Base-by-base conservation (phyloP, 106 monocot species). In the Dendrobium nobile region DNA sequence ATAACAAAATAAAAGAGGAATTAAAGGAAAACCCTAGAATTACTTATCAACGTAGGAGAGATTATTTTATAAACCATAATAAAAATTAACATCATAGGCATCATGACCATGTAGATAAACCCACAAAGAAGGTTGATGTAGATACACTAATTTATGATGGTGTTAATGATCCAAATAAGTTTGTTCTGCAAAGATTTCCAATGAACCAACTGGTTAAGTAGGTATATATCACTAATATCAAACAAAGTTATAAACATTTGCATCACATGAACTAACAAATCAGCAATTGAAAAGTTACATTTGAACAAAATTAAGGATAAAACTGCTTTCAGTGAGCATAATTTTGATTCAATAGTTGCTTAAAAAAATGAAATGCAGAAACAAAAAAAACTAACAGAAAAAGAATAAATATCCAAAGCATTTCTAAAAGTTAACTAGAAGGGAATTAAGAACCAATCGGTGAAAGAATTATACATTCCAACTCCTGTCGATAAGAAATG, bases 151-250 rank as follows among this genome's bases (percentile, higher is more conserved):
- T 27, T 27, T 27, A 27, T 27, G 27, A 27, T 27, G 27, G 0
- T 27, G 27, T 27, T 27, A 0, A 27, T 27, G 27, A 27, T 27
- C 27, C 27, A 27, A 27, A 27, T 27, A 27, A 0, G 27, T 27
- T 27, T 88, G 65, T 91, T 87, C 86, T 91, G 86, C 55, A 82
- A 44, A 17, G 31, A 4, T 44, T 44, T 47, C 45, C 45, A 77
- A 47, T 22, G 0, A 19, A 22, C 6, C 4, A 15, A 20, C 5
- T 10, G 58, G 58, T 58, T 10, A 58, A 1, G 4, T 44, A 6
- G 44, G 44, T 8, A 44, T 44, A 44, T 44, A 44, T 44, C 4
- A 8, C 44, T 15, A 58, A 18, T 58, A 15, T 0, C 4, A 18
- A 15, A 18, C 13, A 18, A 58, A 58, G 58, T 58, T 15, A 8